Percentiles rank a stretch among this genome's conserved stretches.
Conservation (phyloP, 441 rosid genomes). For the Euphorbia celastroides region DNA sequence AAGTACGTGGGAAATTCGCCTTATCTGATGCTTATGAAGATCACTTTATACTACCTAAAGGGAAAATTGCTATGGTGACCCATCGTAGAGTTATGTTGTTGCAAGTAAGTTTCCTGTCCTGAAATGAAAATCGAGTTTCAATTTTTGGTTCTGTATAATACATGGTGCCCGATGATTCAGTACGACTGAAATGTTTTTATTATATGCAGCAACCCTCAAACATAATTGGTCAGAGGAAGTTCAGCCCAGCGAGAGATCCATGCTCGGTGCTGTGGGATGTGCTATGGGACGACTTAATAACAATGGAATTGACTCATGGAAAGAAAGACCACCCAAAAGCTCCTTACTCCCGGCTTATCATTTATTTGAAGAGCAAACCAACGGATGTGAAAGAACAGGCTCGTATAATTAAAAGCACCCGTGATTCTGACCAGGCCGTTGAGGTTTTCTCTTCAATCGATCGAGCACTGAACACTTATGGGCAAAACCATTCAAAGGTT, state of each 20-base stretch:
- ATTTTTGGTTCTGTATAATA: background rate
- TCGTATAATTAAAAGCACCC: conserved; percentile 69
- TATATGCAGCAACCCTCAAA: conserved; percentile 77
- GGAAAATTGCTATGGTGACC: conserved; percentile 67
- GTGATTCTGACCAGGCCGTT: conserved; percentile 64
- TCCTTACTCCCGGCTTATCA: conserved; percentile 64
- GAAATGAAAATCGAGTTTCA: conserved; percentile 12
- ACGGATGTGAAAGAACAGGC: conserved; percentile 67
- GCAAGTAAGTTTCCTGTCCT: conserved; percentile 57
- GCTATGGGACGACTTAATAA: conserved; percentile 48
- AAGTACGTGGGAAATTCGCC: conserved; percentile 97
- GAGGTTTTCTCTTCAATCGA: conserved; percentile 75
- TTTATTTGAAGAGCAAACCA: conserved; percentile 48
- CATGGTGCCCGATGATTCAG: conserved; percentile 17
- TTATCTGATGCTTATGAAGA: conserved; percentile 94
- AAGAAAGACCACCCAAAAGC: conserved; percentile 73
- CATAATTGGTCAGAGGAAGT: conserved; percentile 83
- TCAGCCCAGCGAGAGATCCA: conserved; percentile 87
- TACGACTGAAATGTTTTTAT: conserved; percentile 28
- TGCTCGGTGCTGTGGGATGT: conserved; percentile 87
- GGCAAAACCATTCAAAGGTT: conserved; percentile 54
- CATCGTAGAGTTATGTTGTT: conserved; percentile 81
- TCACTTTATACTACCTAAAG: conserved; percentile 84
- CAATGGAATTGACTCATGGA: conserved; percentile 84
- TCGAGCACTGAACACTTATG: conserved; percentile 62